A percentile compares a stretch with the other conserved stretches of the same genome.
phyloP scores from a whole-genome alignment of 2,329 filamentous ascomycete species.

The Ceratocystis albifundus region DNA sequence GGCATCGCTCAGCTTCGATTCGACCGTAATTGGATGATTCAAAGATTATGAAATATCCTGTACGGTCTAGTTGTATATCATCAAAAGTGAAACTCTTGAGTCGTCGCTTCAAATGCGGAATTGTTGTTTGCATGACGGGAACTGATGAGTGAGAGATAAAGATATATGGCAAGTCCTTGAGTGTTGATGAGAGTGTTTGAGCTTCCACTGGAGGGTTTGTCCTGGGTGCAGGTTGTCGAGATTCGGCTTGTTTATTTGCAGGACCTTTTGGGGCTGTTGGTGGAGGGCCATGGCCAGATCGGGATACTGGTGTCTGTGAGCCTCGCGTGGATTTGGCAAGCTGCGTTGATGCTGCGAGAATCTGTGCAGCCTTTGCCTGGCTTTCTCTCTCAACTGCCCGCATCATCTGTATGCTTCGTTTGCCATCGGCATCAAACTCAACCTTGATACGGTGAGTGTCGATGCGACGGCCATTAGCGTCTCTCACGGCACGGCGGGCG shows the following conservation, averaged over 20 bases:
- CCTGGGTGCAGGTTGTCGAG: conserved; percentile 47
- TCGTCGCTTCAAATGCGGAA: conserved; percentile 81
- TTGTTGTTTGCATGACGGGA: conserved; percentile 71
- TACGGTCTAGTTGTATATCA: conserved; percentile 69
- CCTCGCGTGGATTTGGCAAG: conserved; percentile 24
- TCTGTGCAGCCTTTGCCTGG: conserved; percentile 39
- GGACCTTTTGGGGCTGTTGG: conserved; percentile 82
- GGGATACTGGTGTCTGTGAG: conserved; percentile 25
- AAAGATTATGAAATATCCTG: conserved; percentile 88
- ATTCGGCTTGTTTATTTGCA: conserved; percentile 48
- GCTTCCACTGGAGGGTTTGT: conserved; percentile 50
- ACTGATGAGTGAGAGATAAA: conserved; percentile 82
- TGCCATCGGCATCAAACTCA: conserved; percentile 79
- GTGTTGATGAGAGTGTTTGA: conserved; percentile 53
- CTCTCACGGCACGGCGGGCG: conserved; percentile 66
- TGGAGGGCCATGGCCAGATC: conserved; percentile 48
- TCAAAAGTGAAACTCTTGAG: conserved; percentile 73
- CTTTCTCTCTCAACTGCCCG: conserved; percentile 61
- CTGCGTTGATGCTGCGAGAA: conserved; percentile 22
- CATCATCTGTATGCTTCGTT: conserved; percentile 67
- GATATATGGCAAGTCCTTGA: conserved; percentile 74
- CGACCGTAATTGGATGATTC: conserved; percentile 65
- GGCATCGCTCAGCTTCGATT: conserved; percentile 71
- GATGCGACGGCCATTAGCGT: conserved; percentile 68
- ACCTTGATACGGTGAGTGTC: conserved; percentile 68